Evolutionary conservation across 2,329 filamentous ascomycete species (phyloP), one percentile per base, ranked within the genome.

Genomic region (Penicillium sp.): DNA sequence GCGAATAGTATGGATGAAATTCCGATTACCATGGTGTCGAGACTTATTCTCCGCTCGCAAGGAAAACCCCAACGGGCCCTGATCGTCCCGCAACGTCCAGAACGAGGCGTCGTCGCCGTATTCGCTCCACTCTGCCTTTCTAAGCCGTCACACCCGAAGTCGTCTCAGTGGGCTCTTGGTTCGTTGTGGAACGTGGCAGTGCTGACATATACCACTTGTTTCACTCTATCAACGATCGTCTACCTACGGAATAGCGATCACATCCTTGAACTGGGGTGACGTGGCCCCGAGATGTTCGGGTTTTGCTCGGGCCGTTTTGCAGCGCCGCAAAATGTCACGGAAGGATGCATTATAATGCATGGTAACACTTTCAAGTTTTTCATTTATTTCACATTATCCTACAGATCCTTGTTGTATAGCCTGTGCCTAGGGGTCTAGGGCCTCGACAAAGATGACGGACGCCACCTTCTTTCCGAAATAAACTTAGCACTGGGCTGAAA

Each of bases 141-240:
- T 49, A 17, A 53, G 53, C 35, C 35, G 31, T 17, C 23, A 27
- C 19, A 19, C 19, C 53, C 47, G 53, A 43, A 29, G 47, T 55
- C 41, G 25, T 29, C 56, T 31, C 17, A 23, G 35, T 38, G 35
- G 29, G 12, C 5, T 36, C 17, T 53, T 42, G 15, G 9, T 42
- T 42, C 13, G 38, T 31, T 41, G 36, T 49, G 19, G 45, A 45
- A 35, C 36, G 25, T 43, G 39, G 39, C 58, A 54, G 35, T 53
- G 53, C 52, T 51, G 61, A 54, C 38, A 15, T 25, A 13, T 19
- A n/a, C 23, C 31, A 52, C 36, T 49, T 55, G 57, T 61, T 49
- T 55, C 53, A 59, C 38, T 45, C 52, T 44, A 52, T 49, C 25
- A 41, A 50, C 31, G 45, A 61, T 57, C 53, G 36, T 52, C 19